Evolutionary conservation across 164 flowering plant genomes (phyloP), one percentile per base, ranked within the genome.

Genomic region (Brasenia schreberi): DNA sequence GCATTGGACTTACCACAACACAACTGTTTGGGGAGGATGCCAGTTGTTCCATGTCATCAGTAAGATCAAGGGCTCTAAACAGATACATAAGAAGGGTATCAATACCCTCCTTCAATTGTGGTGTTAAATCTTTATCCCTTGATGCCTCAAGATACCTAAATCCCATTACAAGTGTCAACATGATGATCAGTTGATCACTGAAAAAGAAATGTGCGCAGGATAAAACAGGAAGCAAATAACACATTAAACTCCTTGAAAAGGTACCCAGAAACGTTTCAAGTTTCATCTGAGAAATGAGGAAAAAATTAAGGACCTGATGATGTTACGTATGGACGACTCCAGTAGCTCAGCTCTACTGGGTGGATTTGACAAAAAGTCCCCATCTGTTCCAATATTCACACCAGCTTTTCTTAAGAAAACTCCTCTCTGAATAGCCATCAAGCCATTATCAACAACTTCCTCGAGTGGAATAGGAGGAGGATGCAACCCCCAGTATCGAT

Each of bases 401-500:
- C 99, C 99, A 67, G 97, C 99, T 75, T 90, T 95, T 72, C 79
- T 83, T 49, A 95, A 92, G 76, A 88, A 92, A 65, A 80, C 77
- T 67, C 96, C 97, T 78, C 96, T 87, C 68, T 95, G 97, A 68
- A 92, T 89, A 67, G 94, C 82, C 78, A 75, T 75, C 72, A 95
- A 75, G 10, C 99, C 99, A 70, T 92, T 85, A 72, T 92, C 97
- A 58, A 95, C 82, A 67, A 95, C 96, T 79, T 85, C 89, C 80
- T 92, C 99, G 69, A 95, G 81, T 64, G 87, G 94, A 42, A 77
- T 76, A 65, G 99, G 99, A 53, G 99, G 99, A 76, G 97, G 99
- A 77, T 95, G 99, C 84, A 95, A 83, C 52, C 97, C 97, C 99
- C 99, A 95, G 70, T 95, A 95, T 16, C 97, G 87, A 66, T 89